Evolutionary conservation across 73 alveolate species (phyloP), one percentile per base, ranked within the genome.

Genomic region (Tetrahymena elliotti): DNA sequence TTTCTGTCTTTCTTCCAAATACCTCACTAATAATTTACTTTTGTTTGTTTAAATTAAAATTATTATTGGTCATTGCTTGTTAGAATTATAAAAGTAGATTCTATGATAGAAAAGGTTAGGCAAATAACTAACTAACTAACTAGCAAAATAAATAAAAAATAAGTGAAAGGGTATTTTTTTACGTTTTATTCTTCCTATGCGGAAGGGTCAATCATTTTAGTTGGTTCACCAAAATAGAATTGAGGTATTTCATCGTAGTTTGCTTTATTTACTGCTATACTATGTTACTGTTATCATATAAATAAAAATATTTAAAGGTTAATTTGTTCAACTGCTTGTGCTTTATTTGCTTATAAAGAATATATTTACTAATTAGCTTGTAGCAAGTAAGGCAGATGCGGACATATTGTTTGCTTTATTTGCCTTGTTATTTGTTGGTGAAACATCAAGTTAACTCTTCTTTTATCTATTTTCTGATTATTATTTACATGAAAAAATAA

Each of bases 171-270:
- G n/a, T n/a, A n/a, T n/a, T 31, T 83, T 47, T 31, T 33, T 94
- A 94, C 96, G 38, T 94, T 94, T 84, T 94, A 92, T 52, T 94
- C 93, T 35, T 39, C 52, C 36, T 40, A 39, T 31, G 53, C 93
- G n/a, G 68, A 35, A 68, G 37, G 53, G 47, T 94, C 93, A 24
- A 94, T 34, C 39, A 40, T 54, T 53, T 88, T 34, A 22, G 54
- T 37, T 88, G 96, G 95, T 68, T 68, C 88, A 18, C 88, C 88
- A 33, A 88, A 94, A 92, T 94, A 94, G 82, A 94, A 94, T 47
- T 94, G 95, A 34, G 96, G 96, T 40, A 88, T 92, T 36, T 38
- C 83, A 33, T 94, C 96, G 52, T 94, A 94, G 47, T 94, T 94
- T 68, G 88, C 88, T 68, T 68, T 68, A 31, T 68, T 68, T 4